Percentiles rank a stretch among this genome's conserved stretches.
Conservation (phyloP, 371 early-diverging fungal genomes). For the Massospora cicadina region DNA sequence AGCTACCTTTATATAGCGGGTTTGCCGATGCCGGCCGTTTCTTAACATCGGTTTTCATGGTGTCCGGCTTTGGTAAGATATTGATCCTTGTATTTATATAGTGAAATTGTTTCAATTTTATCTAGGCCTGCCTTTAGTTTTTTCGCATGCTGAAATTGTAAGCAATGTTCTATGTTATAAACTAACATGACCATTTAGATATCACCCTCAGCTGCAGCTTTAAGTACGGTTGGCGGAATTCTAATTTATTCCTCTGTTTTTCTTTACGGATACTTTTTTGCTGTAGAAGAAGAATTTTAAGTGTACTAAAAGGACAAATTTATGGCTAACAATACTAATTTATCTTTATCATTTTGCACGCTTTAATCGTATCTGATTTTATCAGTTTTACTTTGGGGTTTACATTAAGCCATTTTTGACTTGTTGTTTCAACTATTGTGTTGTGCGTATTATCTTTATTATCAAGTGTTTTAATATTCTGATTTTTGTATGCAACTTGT, state of each 20-base stretch:
- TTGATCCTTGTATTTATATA: not conserved
- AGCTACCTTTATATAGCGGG: not conserved
- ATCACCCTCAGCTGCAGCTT: not conserved
- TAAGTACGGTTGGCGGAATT: not conserved
- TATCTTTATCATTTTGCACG: too few species aligned
- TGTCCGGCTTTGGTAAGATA: slow-evolving; percentile 10
- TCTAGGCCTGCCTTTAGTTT: slow-evolving; percentile 5
- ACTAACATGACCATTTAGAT: not conserved
- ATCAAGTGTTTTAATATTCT: too few species aligned
- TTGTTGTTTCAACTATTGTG: too few species aligned
- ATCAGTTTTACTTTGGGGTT: too few species aligned
- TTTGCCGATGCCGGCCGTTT: slow-evolving; percentile 11
- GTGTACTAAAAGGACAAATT: too few species aligned
- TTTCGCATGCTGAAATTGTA: slow-evolving; percentile 5
- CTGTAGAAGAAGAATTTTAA: slow-evolving; percentile 5
- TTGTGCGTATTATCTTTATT: too few species aligned
- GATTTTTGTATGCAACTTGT: too few species aligned
- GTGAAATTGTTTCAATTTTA: not conserved
- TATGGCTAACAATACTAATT: too few species aligned
- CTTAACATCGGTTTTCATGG: slow-evolving; percentile 10
- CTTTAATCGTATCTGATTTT: too few species aligned
- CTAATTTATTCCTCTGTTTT: slow-evolving; percentile 1
- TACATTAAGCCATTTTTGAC: too few species aligned
- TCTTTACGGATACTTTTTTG: slow-evolving; percentile 3
- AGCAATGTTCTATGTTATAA: not conserved